These are phyloP conservation scores for Prunus kanzakura DNA, from an alignment of 306 rosid genomes.

Conservation along the genomic window DNA sequence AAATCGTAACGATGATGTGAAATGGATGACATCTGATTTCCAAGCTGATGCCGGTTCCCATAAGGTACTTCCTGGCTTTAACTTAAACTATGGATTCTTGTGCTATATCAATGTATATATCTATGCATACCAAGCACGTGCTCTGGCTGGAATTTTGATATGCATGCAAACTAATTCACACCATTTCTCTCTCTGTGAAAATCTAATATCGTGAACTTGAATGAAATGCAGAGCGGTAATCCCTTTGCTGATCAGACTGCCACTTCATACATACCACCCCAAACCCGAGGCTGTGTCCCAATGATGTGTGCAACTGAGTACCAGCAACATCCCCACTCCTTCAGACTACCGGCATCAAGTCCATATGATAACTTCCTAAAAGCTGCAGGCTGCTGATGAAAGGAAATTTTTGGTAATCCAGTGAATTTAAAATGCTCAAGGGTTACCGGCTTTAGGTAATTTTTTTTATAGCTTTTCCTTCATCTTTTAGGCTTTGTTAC, in stretches of 20 bases:
- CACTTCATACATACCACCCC: constrained; percentile 30
- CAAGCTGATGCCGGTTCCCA: constrained; percentile 4
- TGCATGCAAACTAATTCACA: not conserved
- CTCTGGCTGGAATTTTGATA: not conserved
- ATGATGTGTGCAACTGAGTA: constrained; percentile 41
- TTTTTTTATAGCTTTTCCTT: not conserved
- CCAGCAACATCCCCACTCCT: constrained; percentile 44
- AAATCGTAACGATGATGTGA: constrained; percentile 34
- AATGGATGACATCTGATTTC: constrained; percentile 20
- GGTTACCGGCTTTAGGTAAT: not conserved
- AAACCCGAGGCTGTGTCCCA: constrained; percentile 21
- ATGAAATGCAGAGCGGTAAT: constrained; percentile 49
- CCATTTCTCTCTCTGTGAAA: not conserved
- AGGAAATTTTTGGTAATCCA: not conserved
- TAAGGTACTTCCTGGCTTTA: constrained; percentile 42
- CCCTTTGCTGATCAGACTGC: constrained; percentile 29
- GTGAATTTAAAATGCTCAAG: not conserved
- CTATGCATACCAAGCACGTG: not conserved
- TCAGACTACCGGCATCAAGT: constrained; percentile 78
- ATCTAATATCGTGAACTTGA: constrained; percentile 25
- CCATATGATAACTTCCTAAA: constrained; percentile 87
- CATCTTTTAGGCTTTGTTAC: not conserved
- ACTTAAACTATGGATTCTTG: constrained; percentile 12
- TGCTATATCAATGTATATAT: not conserved
- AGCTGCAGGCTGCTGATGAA: constrained; percentile 81